Base-by-base conservation (phyloP, 2,329 filamentous ascomycete species). In the Fusarium nodosum region DNA sequence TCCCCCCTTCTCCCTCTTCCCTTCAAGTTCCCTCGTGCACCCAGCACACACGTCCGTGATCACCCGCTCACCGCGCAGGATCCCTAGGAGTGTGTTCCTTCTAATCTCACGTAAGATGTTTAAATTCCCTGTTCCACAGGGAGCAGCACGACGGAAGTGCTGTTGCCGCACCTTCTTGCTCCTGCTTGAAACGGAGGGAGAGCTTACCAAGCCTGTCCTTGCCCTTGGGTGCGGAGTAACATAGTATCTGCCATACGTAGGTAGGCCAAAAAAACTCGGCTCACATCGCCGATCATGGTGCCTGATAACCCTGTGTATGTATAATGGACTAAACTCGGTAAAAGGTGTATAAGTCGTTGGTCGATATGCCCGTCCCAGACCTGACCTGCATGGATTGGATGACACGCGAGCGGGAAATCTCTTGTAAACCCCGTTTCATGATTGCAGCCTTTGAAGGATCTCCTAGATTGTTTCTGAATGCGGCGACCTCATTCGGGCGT, bases 31-130 rank as follows among this genome's bases (percentile, higher is more conserved):
- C 41, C n/a, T 28, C 28, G 28, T 24, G 20, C 44, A 20, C 31
- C 18, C 44, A 46, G n/a, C 36, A 46, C 18, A 20, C 12, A 31
- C 28, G 28, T 46, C 59, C 60, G 51, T 70, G 56, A 72, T 68
- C 71, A 72, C 66, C 60, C 66, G 67, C 58, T 58, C 57, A 59
- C 53, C 46, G 38, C 41, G 53, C 47, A 60, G 24, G 53, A 39
- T 42, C 60, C 55, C 31, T 26, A 34, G 15, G 28, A 42, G 58
- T 31, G 48, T 24, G 53, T 60, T 62, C 33, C 50, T 46, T 50
- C 41, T 56, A 52, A 58, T 74, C 72, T 74, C 71, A 74, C 72
- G 72, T 74, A 39, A 74, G 71, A 74, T 64, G 62, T 65, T 57
- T 73, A 74, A 73, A 69, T 68, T 61, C 60, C 45, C 62, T 38